These are phyloP conservation scores for Aspergillus bertholletiae DNA, from an alignment of 495 filamentous ascomycete genomes.

Conservation along the genomic window DNA sequence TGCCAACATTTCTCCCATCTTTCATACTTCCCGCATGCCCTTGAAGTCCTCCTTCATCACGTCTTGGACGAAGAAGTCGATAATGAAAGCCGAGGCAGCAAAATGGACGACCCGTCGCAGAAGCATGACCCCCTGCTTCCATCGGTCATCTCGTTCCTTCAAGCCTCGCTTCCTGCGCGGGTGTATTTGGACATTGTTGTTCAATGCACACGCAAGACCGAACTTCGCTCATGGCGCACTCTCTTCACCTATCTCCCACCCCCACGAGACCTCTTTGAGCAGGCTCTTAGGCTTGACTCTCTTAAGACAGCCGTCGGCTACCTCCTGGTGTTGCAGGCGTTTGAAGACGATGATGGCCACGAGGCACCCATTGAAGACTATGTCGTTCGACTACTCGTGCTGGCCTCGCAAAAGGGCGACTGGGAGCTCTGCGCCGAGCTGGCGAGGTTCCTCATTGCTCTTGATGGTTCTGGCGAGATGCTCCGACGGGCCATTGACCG, in stretches of 20 bases:
- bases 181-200: slow-evolving; percentile 90
- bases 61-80: slow-evolving; percentile 96
- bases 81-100: slow-evolving; percentile 57
- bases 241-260: slow-evolving; percentile 87
- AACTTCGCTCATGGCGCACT: slow-evolving; percentile 91
- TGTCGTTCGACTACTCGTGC: slow-evolving; percentile 74
- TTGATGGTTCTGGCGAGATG: slow-evolving; percentile 83
- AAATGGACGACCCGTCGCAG: slow-evolving; percentile 23
- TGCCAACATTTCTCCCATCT: slow-evolving; percentile 80
- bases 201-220: slow-evolving; percentile 96
- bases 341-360: slow-evolving; percentile 73
- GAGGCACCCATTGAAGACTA: slow-evolving; percentile 62
- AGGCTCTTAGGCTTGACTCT: slow-evolving; percentile 75
- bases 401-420: slow-evolving; percentile 79
- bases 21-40: slow-evolving; percentile 85
- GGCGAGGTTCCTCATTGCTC: slow-evolving; percentile 84
- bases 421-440: slow-evolving; percentile 98
- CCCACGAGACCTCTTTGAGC: slow-evolving; percentile 87
- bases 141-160: slow-evolving; percentile 78
- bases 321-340: slow-evolving; percentile 89
- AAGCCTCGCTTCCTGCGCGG: slow-evolving; percentile 70
- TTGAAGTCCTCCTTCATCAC: slow-evolving; percentile 90
- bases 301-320: slow-evolving; percentile 97
- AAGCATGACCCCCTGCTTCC: slow-evolving; percentile 69
- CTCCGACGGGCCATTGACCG: slow-evolving; percentile 73